phyloP scores from a whole-genome alignment of 208 protist species.

The Trypanosoma conorhini region DNA sequence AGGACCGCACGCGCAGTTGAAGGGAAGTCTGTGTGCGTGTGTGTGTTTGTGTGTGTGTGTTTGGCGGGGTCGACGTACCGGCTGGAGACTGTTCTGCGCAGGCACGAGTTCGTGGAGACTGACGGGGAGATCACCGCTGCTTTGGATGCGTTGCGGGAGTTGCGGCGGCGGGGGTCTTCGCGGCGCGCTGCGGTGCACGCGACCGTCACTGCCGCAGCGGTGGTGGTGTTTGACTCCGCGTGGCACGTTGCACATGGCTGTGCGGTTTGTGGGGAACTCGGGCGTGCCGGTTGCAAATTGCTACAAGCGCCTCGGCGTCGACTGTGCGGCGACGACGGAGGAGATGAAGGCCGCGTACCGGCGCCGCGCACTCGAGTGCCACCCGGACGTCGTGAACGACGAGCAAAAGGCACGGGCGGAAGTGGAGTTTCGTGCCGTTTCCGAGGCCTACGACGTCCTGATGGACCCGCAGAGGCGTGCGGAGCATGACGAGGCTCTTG shows the following conservation, averaged over 20 bases:
- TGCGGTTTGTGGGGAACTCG: slow-evolving; percentile 23
- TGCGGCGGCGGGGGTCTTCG: neutral
- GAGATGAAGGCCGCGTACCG: slow-evolving; percentile 52
- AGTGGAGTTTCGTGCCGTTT: slow-evolving; percentile 35
- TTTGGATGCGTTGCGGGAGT: neutral
- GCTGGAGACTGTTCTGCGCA: neutral
- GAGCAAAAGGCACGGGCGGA: slow-evolving; percentile 29
- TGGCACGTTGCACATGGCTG: slow-evolving; percentile 1
- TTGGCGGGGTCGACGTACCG: neutral
- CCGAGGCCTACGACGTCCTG: slow-evolving; percentile 48
- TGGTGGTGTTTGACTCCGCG: neutral
- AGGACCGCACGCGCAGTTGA: neutral
- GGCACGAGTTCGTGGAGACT: neutral
- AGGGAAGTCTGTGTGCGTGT: neutral
- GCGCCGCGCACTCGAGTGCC: slow-evolving; percentile 33
- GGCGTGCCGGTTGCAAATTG: slow-evolving; percentile 34
- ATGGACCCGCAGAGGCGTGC: slow-evolving; percentile 35
- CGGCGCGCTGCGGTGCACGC: neutral
- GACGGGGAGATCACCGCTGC: neutral
- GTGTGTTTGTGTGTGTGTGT: neutral
- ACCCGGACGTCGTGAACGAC: slow-evolving; percentile 41
- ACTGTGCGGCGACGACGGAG: slow-evolving; percentile 40
- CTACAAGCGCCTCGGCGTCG: slow-evolving; percentile 71
- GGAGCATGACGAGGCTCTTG: slow-evolving; percentile 46
- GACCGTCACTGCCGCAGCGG: neutral